Evolutionary conservation across 1,284 basidiomycete species (phyloP).

Genomic region (Cryptococcus jaspeensis): DNA sequence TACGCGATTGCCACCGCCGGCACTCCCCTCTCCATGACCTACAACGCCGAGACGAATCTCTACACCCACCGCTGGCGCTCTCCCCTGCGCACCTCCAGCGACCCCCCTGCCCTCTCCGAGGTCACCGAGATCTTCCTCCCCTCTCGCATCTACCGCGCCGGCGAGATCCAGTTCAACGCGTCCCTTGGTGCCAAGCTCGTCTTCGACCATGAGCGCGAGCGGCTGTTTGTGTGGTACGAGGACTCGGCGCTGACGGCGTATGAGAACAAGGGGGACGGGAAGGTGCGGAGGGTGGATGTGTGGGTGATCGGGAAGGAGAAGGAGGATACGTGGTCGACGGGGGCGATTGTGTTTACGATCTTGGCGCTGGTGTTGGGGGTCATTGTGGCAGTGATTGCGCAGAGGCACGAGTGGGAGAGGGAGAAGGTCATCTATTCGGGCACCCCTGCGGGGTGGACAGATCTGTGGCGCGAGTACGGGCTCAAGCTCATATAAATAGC

Average conservation of each 20-base stretch:
- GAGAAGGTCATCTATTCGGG: slow-evolving; percentile 5
- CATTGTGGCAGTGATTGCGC: slow-evolving; percentile 8
- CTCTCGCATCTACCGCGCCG: slow-evolving; percentile 25
- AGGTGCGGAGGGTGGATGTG: slow-evolving; percentile 33
- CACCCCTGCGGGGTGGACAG: too few relatives aligned
- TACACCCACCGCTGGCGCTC: slow-evolving; percentile 37
- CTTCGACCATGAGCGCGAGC: slow-evolving; percentile 32
- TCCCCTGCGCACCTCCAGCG: slow-evolving; percentile 11
- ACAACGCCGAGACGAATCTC: slow-evolving; percentile 25
- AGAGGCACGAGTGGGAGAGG: slow-evolving; percentile 21
- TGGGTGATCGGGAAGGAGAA: slow-evolving; percentile 25
- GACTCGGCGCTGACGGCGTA: slow-evolving; percentile 16
- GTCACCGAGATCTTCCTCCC: slow-evolving; percentile 82
- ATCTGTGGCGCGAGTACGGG: too few relatives aligned
- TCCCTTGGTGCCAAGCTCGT: slow-evolving; percentile 29
- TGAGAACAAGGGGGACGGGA: slow-evolving; percentile 4
- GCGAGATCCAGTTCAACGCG: slow-evolving; percentile 20
- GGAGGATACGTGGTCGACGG: neutral
- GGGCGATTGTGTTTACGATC: neutral
- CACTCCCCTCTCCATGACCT: slow-evolving; percentile 34
- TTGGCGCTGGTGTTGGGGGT: slow-evolving; percentile 5
- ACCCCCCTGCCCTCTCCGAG: slow-evolving; percentile 54
- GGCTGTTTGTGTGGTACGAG: slow-evolving; percentile 44
- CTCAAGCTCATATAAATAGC: too few relatives aligned
- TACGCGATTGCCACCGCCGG: slow-evolving; percentile 50